Evolutionary conservation across 306 rosid genomes (phyloP).

Genomic region (Ormosia emarginata): DNA sequence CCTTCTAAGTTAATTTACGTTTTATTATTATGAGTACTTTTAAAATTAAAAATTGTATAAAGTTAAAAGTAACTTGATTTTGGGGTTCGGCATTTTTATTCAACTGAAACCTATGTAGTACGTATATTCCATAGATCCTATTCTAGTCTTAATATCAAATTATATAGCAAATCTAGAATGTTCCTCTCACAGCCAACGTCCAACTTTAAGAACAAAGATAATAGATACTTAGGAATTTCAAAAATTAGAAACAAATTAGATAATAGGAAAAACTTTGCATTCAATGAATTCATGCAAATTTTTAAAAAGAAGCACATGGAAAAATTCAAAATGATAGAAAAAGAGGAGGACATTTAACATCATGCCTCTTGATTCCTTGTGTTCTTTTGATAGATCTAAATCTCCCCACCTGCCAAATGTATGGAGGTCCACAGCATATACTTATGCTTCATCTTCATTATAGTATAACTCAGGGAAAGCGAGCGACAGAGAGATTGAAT

Average conservation of each 20-base stretch:
- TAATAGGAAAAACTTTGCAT: background rate
- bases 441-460: constrained; percentile 12
- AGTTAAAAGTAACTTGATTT: background rate
- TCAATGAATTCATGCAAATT: background rate
- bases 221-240: background rate
- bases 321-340: background rate
- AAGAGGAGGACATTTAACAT: background rate
- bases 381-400: constrained; percentile 29
- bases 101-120: background rate
- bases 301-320: background rate
- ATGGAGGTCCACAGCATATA: constrained; percentile 6
- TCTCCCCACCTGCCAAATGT: background rate
- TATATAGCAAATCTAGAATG: background rate
- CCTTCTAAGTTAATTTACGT: background rate
- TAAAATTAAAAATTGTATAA: background rate
- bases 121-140: background rate
- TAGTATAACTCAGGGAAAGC: background rate
- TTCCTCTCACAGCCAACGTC: background rate
- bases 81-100: background rate
- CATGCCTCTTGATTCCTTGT: background rate
- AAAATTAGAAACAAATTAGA: background rate
- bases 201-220: background rate
- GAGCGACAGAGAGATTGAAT: background rate
- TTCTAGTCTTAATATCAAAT: background rate
- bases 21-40: background rate